Conservation (phyloP, 768 basidiomycete genomes). For the Melanogaster broomeanus region DNA sequence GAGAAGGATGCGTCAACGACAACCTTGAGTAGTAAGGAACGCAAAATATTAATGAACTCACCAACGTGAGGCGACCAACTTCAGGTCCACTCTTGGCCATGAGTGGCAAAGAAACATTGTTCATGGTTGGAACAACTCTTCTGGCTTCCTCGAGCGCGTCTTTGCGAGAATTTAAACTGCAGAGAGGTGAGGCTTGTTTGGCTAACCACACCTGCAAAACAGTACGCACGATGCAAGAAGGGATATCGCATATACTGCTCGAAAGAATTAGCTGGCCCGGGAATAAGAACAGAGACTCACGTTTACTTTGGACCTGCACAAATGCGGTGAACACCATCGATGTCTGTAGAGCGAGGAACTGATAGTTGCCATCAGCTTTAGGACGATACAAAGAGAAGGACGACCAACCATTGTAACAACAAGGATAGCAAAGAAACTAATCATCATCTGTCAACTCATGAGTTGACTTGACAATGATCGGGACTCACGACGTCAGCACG, state of each 20-base stretch:
- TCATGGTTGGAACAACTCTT: not conserved
- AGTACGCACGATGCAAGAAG: constrained; percentile 14
- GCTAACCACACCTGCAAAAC: no score
- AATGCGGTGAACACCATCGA: constrained; percentile 8
- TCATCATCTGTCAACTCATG: not conserved
- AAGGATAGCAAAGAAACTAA: constrained; percentile 10
- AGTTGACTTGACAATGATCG: not conserved
- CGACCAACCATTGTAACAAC: constrained; percentile 7
- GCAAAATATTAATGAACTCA: not conserved
- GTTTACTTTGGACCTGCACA: constrained; percentile 16
- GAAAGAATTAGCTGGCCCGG: not conserved
- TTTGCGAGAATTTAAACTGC: not conserved
- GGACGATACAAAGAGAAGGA: no score
- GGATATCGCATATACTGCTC: constrained; percentile 18
- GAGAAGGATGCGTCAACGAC: not conserved
- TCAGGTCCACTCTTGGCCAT: not conserved
- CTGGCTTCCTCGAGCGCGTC: not conserved
- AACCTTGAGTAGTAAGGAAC: not conserved
- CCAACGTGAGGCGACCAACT: not conserved
- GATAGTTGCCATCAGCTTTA: not conserved
- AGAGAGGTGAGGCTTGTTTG: no score
- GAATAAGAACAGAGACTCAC: not conserved
- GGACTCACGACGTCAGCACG: constrained; percentile 12
- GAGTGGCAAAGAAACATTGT: not conserved
- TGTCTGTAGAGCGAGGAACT: constrained; percentile 7